Conservation (phyloP, 2,329 filamentous ascomycete genomes). For the Talaromyces funiculosus region DNA sequence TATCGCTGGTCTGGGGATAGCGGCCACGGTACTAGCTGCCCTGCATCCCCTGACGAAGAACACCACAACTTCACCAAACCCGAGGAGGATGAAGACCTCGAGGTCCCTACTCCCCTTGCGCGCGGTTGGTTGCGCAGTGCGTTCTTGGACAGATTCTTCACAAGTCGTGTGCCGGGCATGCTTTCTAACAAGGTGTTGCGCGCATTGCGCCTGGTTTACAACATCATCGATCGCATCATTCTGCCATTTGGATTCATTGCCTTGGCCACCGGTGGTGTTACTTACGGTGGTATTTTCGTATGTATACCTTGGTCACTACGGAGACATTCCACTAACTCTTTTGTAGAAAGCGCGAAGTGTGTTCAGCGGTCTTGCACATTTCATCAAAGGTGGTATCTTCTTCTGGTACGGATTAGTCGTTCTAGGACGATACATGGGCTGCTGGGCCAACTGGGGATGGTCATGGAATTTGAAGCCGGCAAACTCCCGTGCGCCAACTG, state of each 20-base stretch:
- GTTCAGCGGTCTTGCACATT: conserved; percentile 85
- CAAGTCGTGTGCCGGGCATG: conserved; percentile 50
- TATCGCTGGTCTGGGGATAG: conserved; percentile 65
- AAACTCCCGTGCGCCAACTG: conserved; percentile 60
- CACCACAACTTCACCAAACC: conserved; percentile 40
- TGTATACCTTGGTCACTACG: conserved; percentile 35
- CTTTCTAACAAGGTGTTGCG: conserved; percentile 54
- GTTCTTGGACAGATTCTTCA: conserved; percentile 48
- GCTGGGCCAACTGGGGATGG: conserved; percentile 88
- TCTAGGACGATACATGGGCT: conserved; percentile 82
- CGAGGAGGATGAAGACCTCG: conserved; percentile 38
- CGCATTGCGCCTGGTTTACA: conserved; percentile 56
- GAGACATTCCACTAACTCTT: conserved; percentile 9
- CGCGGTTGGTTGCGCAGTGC: conserved; percentile 42
- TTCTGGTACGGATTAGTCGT: conserved; percentile 88
- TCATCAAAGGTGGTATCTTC: conserved; percentile 91
- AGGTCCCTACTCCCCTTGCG: conserved; percentile 21
- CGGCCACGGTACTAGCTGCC: conserved; percentile 66
- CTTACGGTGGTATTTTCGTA: conserved; percentile 80
- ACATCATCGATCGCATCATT: conserved; percentile 68
- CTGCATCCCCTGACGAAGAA: conserved; percentile 56
- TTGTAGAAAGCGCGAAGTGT: conserved; percentile 60
- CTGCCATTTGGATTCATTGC: conserved; percentile 71
- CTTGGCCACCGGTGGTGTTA: conserved; percentile 65
- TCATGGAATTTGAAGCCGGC: conserved; percentile 87